phyloP scores from a whole-genome alignment of 495 filamentous ascomycete genomes.

The Amniculicola lignicola region DNA sequence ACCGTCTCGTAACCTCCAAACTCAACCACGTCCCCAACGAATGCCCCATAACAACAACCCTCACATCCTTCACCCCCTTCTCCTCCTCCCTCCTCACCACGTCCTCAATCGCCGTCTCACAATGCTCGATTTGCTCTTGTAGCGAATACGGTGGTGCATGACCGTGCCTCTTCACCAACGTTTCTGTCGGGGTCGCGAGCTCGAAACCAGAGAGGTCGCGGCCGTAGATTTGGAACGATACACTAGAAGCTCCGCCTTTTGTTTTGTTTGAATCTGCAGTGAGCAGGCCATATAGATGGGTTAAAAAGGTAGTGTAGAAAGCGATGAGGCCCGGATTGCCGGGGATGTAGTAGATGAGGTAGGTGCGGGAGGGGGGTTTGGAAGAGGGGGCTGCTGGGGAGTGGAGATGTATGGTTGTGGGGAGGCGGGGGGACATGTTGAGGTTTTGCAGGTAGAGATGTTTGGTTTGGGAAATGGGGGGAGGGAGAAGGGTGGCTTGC shows the following conservation, averaged over 20 bases:
- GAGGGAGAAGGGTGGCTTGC: no score
- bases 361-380: background rate
- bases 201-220: slow-evolving; percentile 73
- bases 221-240: slow-evolving; percentile 59
- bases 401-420: slow-evolving; percentile 11
- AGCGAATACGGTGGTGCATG: slow-evolving; percentile 41
- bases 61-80: slow-evolving; percentile 25
- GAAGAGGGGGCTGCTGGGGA: background rate
- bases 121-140: slow-evolving; percentile 59
- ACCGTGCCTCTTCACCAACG: slow-evolving; percentile 39
- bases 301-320: slow-evolving; percentile 77
- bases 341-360: slow-evolving; percentile 65
- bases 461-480: background rate
- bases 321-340: slow-evolving; percentile 84
- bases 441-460: background rate
- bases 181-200: slow-evolving; percentile 9
- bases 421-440: background rate
- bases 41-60: slow-evolving; percentile 64
- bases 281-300: slow-evolving; percentile 44
- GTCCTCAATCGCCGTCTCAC: slow-evolving; percentile 42
- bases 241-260: no score
- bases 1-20: slow-evolving; percentile 32
- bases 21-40: slow-evolving; percentile 40
- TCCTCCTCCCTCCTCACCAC: background rate
- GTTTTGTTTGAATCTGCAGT: slow-evolving; percentile 17